Conservation (phyloP, 345 rosid species). For the Noccaea bulbosa region DNA sequence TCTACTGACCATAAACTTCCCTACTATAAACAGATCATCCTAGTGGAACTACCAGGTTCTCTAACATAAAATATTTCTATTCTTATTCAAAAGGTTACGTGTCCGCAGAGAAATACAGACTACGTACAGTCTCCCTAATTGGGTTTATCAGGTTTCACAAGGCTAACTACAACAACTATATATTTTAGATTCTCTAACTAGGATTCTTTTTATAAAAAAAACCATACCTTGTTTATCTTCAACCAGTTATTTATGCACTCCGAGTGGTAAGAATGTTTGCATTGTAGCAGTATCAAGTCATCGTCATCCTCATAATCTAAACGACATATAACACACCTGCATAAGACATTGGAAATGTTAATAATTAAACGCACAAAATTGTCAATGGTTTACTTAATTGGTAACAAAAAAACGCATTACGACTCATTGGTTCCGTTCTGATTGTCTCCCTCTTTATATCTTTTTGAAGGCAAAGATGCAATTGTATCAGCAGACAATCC, state of each 20-base stretch:
- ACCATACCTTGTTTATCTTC: slow-evolving; percentile 78
- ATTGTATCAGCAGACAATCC: slow-evolving; percentile 84
- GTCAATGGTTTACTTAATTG: slow-evolving; percentile 12
- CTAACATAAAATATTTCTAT: not conserved
- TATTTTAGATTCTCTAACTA: not conserved
- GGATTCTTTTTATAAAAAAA: not conserved
- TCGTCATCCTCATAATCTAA: slow-evolving; percentile 89
- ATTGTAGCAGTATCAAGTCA: slow-evolving; percentile 75
- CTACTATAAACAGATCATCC: not conserved
- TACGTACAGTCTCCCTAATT: not conserved
- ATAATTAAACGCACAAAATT: slow-evolving; percentile 8
- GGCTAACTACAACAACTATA: not conserved
- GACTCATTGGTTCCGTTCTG: slow-evolving; percentile 85
- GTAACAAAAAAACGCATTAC: slow-evolving; percentile 52
- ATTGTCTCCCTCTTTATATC: slow-evolving; percentile 68
- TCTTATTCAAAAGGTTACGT: slow-evolving; percentile 1
- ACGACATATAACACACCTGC: slow-evolving; percentile 93
- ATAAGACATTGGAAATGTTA: slow-evolving; percentile 32
- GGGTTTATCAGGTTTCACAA: slow-evolving; percentile 7
- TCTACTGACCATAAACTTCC: not conserved
- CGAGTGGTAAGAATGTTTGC: slow-evolving; percentile 92
- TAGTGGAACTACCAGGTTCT: slow-evolving; percentile 4
- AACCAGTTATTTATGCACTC: slow-evolving; percentile 97
- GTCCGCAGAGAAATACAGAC: not conserved
- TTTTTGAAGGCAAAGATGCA: slow-evolving; percentile 78